Evolutionary conservation across 495 filamentous ascomycete genomes (phyloP), one percentile per base, ranked within the genome.

Genomic region (Penicillium dipodomyicola): DNA sequence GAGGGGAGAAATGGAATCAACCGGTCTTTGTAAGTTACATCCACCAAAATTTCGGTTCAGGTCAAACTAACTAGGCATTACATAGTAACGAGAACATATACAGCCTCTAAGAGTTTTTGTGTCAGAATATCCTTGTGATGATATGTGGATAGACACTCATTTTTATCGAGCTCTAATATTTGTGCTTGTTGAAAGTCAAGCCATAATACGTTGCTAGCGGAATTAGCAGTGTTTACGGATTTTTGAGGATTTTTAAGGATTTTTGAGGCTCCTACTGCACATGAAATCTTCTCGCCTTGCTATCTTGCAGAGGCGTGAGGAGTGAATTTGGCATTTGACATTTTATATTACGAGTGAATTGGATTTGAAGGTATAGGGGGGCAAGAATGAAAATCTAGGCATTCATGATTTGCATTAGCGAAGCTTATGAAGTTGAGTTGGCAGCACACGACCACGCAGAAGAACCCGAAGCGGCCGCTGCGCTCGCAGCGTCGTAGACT

Each of bases 11-110:
- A 54, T 15, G 19, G 37, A 25, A 58, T 66, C 1, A 14, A 44
- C 23, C 52, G 52, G 9, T 49, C 48, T 11, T 64, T 66, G 63
- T 66, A 23, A 63, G 63, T 60, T 29, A 2, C 7, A 29, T 29
- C 2, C 15, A 9, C 15, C 35, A 39, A 11, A 15, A 0, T n/a
- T 37, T 35, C 12, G 12, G 15, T 7, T 8, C 35, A 7, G 14
- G 1, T 49, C 7, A 20, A 4, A 11, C 25, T 47, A 33, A 33
- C n/a, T 14, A 14, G 10, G 22, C 22, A 22, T 5, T 22, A 23
- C 8, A 49, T 12, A 50, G 48, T 19, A 50, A 50, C 20, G 12
- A 25, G 0, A 7, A 27, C n/a, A 50, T 50, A 27, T 39, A 50
- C 48, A 39, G 22, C 22, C 14, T 39, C 5, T 50, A 25, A 20